These are phyloP conservation scores for Arthrobotrys musiformis DNA, from an alignment of 2,329 filamentous ascomycete genomes.

Conservation along the genomic window DNA sequence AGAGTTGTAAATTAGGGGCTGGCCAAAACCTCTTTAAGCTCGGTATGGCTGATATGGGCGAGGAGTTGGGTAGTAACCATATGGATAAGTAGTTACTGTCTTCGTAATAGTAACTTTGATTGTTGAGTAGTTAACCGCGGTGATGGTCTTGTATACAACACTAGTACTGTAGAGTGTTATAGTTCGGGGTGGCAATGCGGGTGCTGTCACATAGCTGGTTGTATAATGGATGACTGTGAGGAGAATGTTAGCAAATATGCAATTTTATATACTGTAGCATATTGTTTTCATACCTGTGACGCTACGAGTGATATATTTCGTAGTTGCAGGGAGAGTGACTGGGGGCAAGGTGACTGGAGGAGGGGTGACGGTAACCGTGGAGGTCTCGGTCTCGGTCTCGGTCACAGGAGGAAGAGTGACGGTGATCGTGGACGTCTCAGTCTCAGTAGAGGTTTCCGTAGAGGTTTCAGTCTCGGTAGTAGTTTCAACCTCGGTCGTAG, in stretches of 20 bases:
- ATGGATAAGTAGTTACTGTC: conserved; percentile 29
- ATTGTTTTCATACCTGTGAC: conserved; percentile 26
- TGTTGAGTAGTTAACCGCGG: conserved; percentile 22
- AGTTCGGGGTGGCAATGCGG: neutral
- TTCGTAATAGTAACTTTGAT: conserved; percentile 23
- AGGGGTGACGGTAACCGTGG: neutral
- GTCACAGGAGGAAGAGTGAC: neutral
- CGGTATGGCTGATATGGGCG: conserved; percentile 30
- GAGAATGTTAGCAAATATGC: neutral
- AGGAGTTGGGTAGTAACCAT: conserved; percentile 27
- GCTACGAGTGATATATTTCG: conserved; percentile 38
- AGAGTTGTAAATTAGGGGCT: neutral
- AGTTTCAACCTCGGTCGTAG: neutral
- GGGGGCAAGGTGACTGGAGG: conserved; percentile 21
- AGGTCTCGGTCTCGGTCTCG: neutral
- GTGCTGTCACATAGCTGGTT: conserved; percentile 11
- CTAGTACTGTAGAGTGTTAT: conserved; percentile 25
- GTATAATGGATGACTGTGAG: conserved; percentile 15
- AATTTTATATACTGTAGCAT: neutral
- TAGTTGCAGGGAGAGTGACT: conserved; percentile 22
- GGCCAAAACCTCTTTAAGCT: conserved; percentile 10
- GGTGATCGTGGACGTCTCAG: neutral
- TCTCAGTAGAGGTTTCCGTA: neutral
- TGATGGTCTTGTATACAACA: conserved; percentile 14
- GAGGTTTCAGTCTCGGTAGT: neutral